Base-by-base conservation (phyloP, 2,329 filamentous ascomycete species). In the Monosporascus sp. region DNA sequence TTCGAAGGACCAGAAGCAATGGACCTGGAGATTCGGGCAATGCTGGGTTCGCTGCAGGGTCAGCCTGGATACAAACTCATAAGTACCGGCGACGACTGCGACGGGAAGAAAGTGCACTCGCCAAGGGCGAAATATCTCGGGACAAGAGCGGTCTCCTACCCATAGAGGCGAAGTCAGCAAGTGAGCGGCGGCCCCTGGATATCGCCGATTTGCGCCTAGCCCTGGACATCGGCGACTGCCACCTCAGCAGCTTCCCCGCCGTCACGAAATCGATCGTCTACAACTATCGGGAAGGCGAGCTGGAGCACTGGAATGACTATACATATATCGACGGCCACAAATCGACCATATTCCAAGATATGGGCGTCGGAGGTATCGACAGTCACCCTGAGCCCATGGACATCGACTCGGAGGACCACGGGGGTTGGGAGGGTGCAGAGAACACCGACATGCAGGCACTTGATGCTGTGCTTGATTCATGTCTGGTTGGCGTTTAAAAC, bases 101-200 rank as follows among this genome's bases (percentile, higher is more conserved):
- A 51, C 76, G 78, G 47, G 92, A 97, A 68, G 91, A 96, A 66
- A 80, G 86, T 44, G 81, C 83, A 0, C 84, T 82, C 25, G 79
- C 84, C 41, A 78, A 83, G n/a, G 90, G 91, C 5, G 88, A 92
- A 61, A 68, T 95, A 1, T 75, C 81, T 18, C 80, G 89, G 59
- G 89, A 91, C 54, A 86, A 88, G 54, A 86, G 82, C 47, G 91
- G 91, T 1, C 71, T 96, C 27, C 72, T 97, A 6, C 93, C 92
- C 0, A 74, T 91, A 37, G 91, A 97, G 69, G 83, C 88, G 3
- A 90, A 88, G 65, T 86, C 87, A 50, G 85, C 88, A 17, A 82
- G 82, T 51, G 83, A 87, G 61, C 79, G 90, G 39, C 81, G 84
- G 6, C 83, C 89, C 1, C 71, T 97, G 1, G 85, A 85, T 15